Evolutionary conservation across 805 yeast species (phyloP), one percentile per base, ranked within the genome.

Genomic region (Lipomyces spencermartinsiae): DNA sequence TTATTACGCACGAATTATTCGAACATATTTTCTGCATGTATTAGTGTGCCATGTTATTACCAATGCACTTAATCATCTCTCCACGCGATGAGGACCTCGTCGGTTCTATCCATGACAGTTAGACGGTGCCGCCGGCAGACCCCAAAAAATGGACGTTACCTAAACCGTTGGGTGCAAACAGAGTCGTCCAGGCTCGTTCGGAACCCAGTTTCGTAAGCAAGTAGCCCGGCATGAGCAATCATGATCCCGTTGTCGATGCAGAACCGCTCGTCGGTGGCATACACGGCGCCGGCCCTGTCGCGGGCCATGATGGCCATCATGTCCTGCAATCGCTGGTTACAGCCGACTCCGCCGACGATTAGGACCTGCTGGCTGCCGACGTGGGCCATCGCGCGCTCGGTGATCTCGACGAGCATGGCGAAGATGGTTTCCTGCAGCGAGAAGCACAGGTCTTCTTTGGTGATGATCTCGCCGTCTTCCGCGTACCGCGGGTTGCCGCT

Each of bases 271-370:
- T 95, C 99, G 0, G 99, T 95, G 2, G 99, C 97, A 77, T 84
- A 92, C 2, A 95, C 89, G n/a, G 86, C 83, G 0, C 98, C 98
- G 72, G 88, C 87, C 71, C 99, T 83, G 75, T 93, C 98, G 58
- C 84, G 78, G 25, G 94, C 97, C 99, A 95, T 95, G 58, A 85
- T 80, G n/a, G 85, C 91, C 99, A 95, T 95, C 99, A 95, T 95
- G 74, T 91, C 88, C 77, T 95, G 99, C 68, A 95, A 81, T 69
- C 98, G 79, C 72, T 88, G 89, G 76, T 95, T 95, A 73, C 97
- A 92, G 0, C 99, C 99, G n/a, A 95, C 99, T 31, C 99, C 99
- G 12, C 99, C 99, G 1, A 95, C 99, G 61, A 95, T 92, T 60
- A 95, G 82, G 22, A 95, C 99, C 77, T 93, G 97, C 69, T 86